Base-by-base conservation (phyloP, 2,329 filamentous ascomycete genomes). In the Cladosporium sp. region DNA sequence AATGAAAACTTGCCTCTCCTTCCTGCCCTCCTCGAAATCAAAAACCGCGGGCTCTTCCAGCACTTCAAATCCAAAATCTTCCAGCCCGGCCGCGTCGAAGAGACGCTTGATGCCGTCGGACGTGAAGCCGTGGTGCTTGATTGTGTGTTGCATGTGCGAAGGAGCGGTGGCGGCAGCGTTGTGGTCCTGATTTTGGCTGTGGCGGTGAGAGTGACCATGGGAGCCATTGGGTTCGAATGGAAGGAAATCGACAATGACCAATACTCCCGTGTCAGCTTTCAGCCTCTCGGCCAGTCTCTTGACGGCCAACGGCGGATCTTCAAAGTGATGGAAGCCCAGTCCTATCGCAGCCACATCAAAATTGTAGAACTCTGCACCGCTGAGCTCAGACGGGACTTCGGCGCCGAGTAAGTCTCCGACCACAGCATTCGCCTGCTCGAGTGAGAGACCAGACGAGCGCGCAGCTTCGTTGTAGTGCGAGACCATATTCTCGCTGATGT, bases 301-400 rank as follows among this genome's bases (percentile, higher is more conserved):
- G 7, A 73, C 42, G 3, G 66, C 67, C n/a, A 63, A 30, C 2
- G 51, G 55, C 2, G 70, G 67, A 34, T 70, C 40, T 38, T 69
- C 66, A 38, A 80, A 78, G 51, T 79, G 77, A 62, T 80, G 78
- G 65, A 79, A 78, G 0, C 72, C 77, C 4, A 76, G 72, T 0
- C 75, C 73, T 11, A 78, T 71, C 11, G 73, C 71, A 1, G 71
- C 76, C 9, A 79, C 60, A 55, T 80, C 77, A 61, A 78, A 80
- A 38, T 71, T 61, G 17, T 70, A 64, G 64, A 67, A 76, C 37
- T 76, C 67, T 0, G 67, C 56, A 0, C 59, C 65, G 0, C 64
- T 59, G 5, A 78, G 54, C 1, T 62, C 15, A 2, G 65, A 37
- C 0, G 65, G 20, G 0, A 71, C 65, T 5, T 69, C 55, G 5